Base-by-base conservation (phyloP, 177 flowering plant genomes). In the Vitis hybrid region DNA sequence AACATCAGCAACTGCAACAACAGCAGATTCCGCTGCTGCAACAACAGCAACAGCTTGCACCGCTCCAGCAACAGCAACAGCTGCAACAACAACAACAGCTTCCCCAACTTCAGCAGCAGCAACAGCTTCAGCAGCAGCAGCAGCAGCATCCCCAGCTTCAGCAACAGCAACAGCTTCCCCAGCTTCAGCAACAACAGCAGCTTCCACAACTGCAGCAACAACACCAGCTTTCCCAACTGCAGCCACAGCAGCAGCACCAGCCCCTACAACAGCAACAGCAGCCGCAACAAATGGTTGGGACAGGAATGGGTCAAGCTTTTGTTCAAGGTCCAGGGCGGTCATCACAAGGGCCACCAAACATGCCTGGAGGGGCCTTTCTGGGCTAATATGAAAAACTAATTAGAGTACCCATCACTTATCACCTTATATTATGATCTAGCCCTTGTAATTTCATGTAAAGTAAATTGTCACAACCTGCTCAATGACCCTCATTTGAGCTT, bases 241-340 rank as follows among this genome's bases (percentile, higher is more conserved):
- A 40, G 52, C 70, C 6, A 40, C 82, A 55, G 2, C 84, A 50
- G 6, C 86, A 74, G 30, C 77, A 17, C 27, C 77, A 60, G 54
- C 82, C 61, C 11, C 79, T 64, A 11, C 81, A 64, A 13, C 85
- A 74, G 17, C 82, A 70, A 52, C 82, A 73, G 4, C 88, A 75
- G 60, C 88, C 80, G 68, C 91, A 87, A 66, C 97, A 86, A 70
- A 86, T 92, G 92, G 92, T 88, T 32, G 91, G 92, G 49, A 65
- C 84, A 30, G 91, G 87, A 59, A 82, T 91, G 85, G 76, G 75
- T 71, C 95, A 89, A 75, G 75, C 83, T 24, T 92, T 83, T 74
- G 85, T 78, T 72, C 97, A 91, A 84, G 95, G 90, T 40, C 82
- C 86, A 11, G 85, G 84, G 56, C 82, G 95, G 65, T 65, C 97